phyloP scores from a whole-genome alignment of 169 alveolate genomes.

The Plasmodium yoelii region DNA sequence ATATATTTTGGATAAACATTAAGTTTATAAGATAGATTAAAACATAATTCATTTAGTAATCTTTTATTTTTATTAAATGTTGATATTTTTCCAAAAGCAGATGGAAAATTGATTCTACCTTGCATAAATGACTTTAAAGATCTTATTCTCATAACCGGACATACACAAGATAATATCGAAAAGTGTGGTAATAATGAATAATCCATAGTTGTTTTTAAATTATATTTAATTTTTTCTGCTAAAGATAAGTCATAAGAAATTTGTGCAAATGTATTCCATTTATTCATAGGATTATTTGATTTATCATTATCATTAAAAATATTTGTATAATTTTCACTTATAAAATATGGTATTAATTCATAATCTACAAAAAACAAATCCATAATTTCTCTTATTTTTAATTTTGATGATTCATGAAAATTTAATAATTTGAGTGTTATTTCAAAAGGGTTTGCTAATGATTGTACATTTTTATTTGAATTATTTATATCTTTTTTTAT shows the following conservation, averaged over 20 bases:
- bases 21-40: constrained; percentile 61
- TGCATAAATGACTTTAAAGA: constrained; percentile 77
- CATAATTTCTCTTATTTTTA: constrained; percentile 81
- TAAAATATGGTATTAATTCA: constrained; percentile 94
- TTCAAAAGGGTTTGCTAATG: constrained; percentile 90
- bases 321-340: constrained; percentile 93
- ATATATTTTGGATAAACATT: constrained; percentile 63
- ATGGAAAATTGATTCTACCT: constrained; percentile 92
- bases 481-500: constrained; percentile 81
- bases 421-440: constrained; percentile 89
- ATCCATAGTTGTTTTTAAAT: constrained; percentile 87
- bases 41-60: constrained; percentile 85
- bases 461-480: constrained; percentile 87
- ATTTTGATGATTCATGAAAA: constrained; percentile 80
- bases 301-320: constrained; percentile 76
- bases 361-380: constrained; percentile 95
- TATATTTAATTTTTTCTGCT: constrained; percentile 88
- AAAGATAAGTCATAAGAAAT: constrained; percentile 82
- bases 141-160: constrained; percentile 85
- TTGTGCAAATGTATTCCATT: constrained; percentile 78
- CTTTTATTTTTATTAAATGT: constrained; percentile 92
- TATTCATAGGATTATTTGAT: constrained; percentile 76
- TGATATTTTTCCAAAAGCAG: constrained; percentile 94
- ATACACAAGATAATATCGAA: constrained; percentile 87
- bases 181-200: constrained; percentile 91